These are phyloP conservation scores for Catharanthus roseus DNA, from an alignment of 257 asterid genomes.

Conservation along the genomic window DNA sequence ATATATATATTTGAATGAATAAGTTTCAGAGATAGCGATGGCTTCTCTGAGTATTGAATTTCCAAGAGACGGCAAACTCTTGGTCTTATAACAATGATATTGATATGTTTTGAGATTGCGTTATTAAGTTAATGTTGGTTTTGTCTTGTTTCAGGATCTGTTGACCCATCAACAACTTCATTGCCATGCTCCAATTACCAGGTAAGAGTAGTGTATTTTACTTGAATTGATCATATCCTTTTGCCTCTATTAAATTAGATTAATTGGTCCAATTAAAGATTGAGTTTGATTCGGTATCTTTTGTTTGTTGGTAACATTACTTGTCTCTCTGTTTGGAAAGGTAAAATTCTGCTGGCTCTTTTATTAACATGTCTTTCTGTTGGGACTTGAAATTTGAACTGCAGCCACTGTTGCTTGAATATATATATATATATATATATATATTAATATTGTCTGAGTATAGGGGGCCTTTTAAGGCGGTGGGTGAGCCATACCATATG, in stretches of 20 bases:
- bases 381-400: background rate
- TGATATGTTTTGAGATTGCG: too few species aligned
- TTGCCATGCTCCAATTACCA: background rate
- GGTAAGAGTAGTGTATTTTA: background rate
- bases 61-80: constrained; percentile 55
- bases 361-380: background rate
- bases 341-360: background rate
- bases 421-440: too few species aligned
- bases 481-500: too few species aligned
- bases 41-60: constrained; percentile 31
- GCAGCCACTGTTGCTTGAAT: background rate
- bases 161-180: constrained; percentile 22
- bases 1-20: too few species aligned
- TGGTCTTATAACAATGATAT: background rate
- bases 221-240: background rate
- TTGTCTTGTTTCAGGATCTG: constrained; percentile 7
- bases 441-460: too few species aligned
- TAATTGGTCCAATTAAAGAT: background rate
- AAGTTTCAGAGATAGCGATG: constrained; percentile 21
- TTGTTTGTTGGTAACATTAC: constrained; percentile 26
- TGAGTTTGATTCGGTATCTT: background rate
- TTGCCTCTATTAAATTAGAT: background rate
- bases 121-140: constrained; percentile 10
- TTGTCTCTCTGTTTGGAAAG: background rate
- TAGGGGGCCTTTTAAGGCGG: too few species aligned